phyloP scores from a whole-genome alignment of 1,284 basidiomycete species.

The Coniferiporia weirii region DNA sequence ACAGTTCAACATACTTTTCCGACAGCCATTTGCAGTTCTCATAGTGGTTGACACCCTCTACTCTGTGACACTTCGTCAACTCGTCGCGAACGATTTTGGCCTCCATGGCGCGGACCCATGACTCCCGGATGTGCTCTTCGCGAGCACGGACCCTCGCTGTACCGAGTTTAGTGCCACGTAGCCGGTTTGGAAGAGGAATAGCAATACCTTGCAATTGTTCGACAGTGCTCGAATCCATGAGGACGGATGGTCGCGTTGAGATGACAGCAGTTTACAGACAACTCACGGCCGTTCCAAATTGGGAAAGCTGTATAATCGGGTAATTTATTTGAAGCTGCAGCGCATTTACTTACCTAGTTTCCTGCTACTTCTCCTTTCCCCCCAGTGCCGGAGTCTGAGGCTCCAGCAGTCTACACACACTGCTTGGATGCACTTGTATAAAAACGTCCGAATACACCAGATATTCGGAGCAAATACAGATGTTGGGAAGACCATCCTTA shows the following conservation, averaged over 20 bases:
- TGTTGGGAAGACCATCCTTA: constrained; percentile 89
- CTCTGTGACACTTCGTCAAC: constrained; percentile 86
- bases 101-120: constrained; percentile 95
- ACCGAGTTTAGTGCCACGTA: background rate
- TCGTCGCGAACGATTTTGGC: constrained; percentile 86
- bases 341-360: background rate
- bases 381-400: background rate
- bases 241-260: background rate
- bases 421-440: constrained; percentile 48
- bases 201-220: constrained; percentile 10
- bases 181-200: background rate
- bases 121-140: constrained; percentile 81
- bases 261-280: background rate
- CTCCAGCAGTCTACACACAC: too few species aligned
- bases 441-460: constrained; percentile 79
- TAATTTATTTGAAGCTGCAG: background rate
- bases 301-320: background rate
- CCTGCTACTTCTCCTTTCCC: background rate
- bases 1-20: constrained; percentile 80
- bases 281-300: background rate
- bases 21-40: constrained; percentile 87
- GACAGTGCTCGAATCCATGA: constrained; percentile 11
- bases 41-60: constrained; percentile 89
- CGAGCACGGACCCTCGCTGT: constrained; percentile 39
- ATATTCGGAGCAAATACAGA: constrained; percentile 90